These are phyloP conservation scores for Adenanthera pavonina DNA, from an alignment of 306 rosid genomes.

Conservation along the genomic window DNA sequence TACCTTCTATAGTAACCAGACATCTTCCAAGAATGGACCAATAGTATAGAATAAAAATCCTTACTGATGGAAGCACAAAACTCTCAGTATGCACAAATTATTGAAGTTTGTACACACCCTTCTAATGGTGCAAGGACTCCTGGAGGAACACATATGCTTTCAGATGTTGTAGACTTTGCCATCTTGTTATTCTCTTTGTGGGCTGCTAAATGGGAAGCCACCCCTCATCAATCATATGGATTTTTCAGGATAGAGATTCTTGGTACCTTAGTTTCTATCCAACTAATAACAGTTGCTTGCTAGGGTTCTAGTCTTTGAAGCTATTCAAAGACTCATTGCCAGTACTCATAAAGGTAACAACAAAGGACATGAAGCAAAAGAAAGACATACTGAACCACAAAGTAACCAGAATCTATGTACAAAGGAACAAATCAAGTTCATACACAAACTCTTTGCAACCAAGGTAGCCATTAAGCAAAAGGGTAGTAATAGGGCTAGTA, in stretches of 20 bases:
- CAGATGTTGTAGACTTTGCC: slow-evolving; percentile 83
- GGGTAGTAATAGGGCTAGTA: too few relatives aligned
- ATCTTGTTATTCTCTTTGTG: slow-evolving; percentile 78
- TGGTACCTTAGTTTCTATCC: slow-evolving; percentile 81
- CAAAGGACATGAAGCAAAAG: too few relatives aligned
- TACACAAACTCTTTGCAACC: too few relatives aligned
- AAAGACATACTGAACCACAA: too few relatives aligned
- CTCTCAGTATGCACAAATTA: slow-evolving; percentile 49
- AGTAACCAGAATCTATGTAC: too few relatives aligned
- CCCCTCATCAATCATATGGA: slow-evolving; percentile 81
- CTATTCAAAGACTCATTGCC: slow-evolving; percentile 60
- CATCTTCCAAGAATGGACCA: too few relatives aligned
- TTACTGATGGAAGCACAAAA: slow-evolving; percentile 65
- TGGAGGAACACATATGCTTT: slow-evolving; percentile 71
- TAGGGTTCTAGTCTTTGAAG: slow-evolving; percentile 76
- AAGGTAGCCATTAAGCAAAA: too few relatives aligned
- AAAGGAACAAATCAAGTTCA: too few relatives aligned
- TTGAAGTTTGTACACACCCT: slow-evolving; percentile 55
- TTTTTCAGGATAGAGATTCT: slow-evolving; percentile 82
- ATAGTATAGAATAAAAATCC: too few relatives aligned
- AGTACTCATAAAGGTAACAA: slow-evolving; percentile 53
- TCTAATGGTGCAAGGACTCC: slow-evolving; percentile 35
- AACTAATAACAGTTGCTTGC: slow-evolving; percentile 78
- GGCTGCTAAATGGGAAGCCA: slow-evolving; percentile 90
- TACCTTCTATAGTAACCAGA: too few relatives aligned